These are phyloP conservation scores for Anisodus tanguticus DNA, from an alignment of 257 asterid genomes.

Conservation along the genomic window DNA sequence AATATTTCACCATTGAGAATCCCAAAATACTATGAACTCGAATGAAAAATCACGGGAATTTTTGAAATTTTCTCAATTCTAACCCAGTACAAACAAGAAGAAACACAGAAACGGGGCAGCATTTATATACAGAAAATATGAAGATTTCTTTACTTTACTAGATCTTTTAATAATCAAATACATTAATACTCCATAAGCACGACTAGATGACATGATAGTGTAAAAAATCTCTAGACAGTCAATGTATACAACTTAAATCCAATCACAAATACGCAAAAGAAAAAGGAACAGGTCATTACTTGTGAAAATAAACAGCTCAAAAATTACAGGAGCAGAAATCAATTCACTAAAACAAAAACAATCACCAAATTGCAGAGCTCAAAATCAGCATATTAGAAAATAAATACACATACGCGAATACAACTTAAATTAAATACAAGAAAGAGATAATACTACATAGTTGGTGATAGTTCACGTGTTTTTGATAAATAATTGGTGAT, in stretches of 20 bases:
- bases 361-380: neutral
- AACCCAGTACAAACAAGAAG: neutral
- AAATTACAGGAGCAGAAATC: neutral
- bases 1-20: constrained; percentile 14
- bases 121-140: neutral
- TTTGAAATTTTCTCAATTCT: neutral
- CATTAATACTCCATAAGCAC: neutral
- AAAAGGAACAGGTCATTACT: neutral
- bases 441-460: too few species aligned
- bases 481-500: too few species aligned
- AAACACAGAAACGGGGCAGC: neutral
- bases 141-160: neutral
- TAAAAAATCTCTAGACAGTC: neutral
- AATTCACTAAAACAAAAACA: neutral
- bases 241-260: neutral
- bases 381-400: neutral
- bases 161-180: neutral
- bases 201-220: neutral
- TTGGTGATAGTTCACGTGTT: too few species aligned
- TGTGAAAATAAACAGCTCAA: neutral
- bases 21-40: neutral
- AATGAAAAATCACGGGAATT: neutral
- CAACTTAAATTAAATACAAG: neutral
- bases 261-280: neutral
- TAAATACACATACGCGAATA: neutral